Percentiles rank a stretch among this genome's conserved stretches.
These are phyloP conservation scores for Nyssa sinensis DNA, from an alignment of 148 eudicot species.

Conservation along the genomic window DNA sequence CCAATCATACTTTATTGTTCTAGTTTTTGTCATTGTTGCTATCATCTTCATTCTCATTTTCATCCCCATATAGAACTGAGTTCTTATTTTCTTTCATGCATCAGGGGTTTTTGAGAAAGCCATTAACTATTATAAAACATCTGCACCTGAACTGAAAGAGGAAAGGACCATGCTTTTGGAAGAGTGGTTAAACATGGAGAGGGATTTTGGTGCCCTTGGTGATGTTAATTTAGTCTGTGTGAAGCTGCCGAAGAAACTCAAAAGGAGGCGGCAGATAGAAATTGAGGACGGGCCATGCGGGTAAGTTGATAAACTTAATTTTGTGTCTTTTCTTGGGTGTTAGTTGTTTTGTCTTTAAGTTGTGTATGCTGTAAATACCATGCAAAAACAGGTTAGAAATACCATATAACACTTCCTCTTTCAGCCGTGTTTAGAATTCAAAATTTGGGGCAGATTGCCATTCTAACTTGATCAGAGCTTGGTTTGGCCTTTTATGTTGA, in stretches of 20 bases:
- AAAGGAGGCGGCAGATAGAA: conserved; percentile 65
- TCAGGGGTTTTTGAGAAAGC: conserved; percentile 91
- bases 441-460: background rate
- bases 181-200: conserved; percentile 75
- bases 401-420: too few species aligned
- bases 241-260: conserved; percentile 93
- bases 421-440: background rate
- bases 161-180: conserved; percentile 93
- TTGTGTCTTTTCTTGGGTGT: background rate
- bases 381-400: too few species aligned
- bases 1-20: background rate
- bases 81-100: conserved; percentile 15
- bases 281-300: conserved; percentile 86
- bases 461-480: too few species aligned
- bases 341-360: background rate
- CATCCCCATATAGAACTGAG: background rate
- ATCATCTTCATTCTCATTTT: background rate
- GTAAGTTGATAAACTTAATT: conserved; percentile 35
- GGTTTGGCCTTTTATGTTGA: too few species aligned
- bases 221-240: conserved; percentile 52
- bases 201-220: conserved; percentile 68
- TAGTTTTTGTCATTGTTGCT: background rate
- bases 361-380: background rate
- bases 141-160: conserved; percentile 86
- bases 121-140: conserved; percentile 58